These are phyloP conservation scores for Nicotiana undulata DNA, from an alignment of 257 asterid species.

Conservation along the genomic window DNA sequence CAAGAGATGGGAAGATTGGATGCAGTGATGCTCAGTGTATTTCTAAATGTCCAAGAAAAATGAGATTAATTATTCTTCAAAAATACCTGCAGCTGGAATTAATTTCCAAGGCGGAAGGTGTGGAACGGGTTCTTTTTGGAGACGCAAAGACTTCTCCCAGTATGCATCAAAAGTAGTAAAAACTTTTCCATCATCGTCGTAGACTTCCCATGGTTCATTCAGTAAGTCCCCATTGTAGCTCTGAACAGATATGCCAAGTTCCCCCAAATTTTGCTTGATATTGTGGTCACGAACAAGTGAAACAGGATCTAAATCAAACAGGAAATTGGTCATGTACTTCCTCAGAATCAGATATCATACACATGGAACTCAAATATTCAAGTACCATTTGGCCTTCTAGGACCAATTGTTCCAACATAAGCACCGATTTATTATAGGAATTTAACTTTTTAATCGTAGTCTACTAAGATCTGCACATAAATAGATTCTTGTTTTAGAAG, in stretches of 20 bases:
- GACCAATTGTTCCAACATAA: too few species aligned
- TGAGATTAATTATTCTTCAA: neutral
- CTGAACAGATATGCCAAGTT: constrained; percentile 58
- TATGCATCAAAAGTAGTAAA: constrained; percentile 57
- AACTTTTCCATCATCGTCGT: constrained; percentile 49
- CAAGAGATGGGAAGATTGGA: neutral
- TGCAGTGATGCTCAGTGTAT: neutral
- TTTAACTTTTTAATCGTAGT: neutral
- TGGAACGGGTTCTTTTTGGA: constrained; percentile 46
- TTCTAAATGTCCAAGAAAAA: neutral
- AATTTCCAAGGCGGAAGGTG: constrained; percentile 77
- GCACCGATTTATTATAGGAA: too few species aligned
- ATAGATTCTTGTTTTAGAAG: too few species aligned
- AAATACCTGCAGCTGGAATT: constrained; percentile 44
- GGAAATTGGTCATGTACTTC: neutral
- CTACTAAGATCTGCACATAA: neutral
- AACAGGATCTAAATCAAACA: constrained; percentile 52
- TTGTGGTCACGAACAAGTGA: constrained; percentile 91
- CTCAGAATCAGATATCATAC: neutral
- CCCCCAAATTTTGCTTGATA: constrained; percentile 64
- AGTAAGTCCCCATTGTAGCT: constrained; percentile 69
- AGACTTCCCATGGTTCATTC: constrained; percentile 89
- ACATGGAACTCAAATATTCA: neutral
- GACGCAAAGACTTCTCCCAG: constrained; percentile 66
- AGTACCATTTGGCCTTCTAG: neutral